phyloP scores from a whole-genome alignment of 371 early-diverging fungal species.

The Cladochytrium tenue region DNA sequence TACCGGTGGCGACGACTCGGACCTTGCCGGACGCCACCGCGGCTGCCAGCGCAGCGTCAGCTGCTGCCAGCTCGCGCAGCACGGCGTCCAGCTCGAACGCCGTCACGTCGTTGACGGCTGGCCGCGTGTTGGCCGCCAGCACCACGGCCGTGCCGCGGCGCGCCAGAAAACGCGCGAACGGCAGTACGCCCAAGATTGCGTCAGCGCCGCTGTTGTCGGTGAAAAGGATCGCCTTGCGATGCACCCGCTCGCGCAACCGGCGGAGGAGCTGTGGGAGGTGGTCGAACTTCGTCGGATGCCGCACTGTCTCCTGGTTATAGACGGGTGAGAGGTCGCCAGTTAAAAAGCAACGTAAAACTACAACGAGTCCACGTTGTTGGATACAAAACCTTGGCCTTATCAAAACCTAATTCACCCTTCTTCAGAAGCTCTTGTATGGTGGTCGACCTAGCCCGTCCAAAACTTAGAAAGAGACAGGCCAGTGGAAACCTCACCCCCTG shows the following conservation, averaged over 20 bases:
- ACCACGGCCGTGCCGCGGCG: conserved; percentile 53
- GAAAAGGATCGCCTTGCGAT: conserved; percentile 62
- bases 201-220: conserved; percentile 76
- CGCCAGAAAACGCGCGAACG: conserved; percentile 62
- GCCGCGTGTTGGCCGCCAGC: conserved; percentile 68
- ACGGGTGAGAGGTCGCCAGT: background rate
- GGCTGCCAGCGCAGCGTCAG: conserved; percentile 41
- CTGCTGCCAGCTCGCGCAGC: conserved; percentile 32
- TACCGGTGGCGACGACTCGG: conserved; percentile 62
- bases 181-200: conserved; percentile 65
- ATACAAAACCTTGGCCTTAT: conserved; percentile 40
- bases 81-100: conserved; percentile 51
- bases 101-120: conserved; percentile 75
- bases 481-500: too few relatives aligned
- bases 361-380: too few relatives aligned
- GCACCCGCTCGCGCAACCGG: conserved; percentile 20
- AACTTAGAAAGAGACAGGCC: too few relatives aligned
- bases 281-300: conserved; percentile 43
- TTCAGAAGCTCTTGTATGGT: conserved; percentile 53
- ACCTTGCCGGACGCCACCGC: conserved; percentile 35
- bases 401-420: conserved; percentile 56
- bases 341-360: too few relatives aligned
- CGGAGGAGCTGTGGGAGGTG: conserved; percentile 35
- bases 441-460: conserved; percentile 38
- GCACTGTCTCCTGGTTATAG: conserved; percentile 33